Percentiles rank a stretch among this genome's conserved stretches.
These are phyloP conservation scores for Clavaria fumosa DNA, from an alignment of 768 basidiomycete genomes.

Conservation along the genomic window DNA sequence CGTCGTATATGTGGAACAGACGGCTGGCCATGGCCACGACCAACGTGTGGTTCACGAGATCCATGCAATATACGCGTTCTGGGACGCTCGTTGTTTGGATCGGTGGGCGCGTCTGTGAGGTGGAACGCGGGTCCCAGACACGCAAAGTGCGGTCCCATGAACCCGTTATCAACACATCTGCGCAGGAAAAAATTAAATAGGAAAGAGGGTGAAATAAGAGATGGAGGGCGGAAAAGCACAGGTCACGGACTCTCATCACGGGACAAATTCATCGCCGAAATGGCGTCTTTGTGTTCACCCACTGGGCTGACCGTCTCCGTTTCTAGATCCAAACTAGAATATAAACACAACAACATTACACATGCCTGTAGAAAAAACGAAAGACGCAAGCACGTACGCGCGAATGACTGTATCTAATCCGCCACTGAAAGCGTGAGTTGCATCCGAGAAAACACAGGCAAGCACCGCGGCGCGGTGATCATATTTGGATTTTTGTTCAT, in stretches of 20 bases:
- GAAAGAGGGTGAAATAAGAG: not conserved
- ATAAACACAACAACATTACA: not conserved
- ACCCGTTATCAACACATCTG: constrained; percentile 67
- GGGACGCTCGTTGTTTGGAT: constrained; percentile 55
- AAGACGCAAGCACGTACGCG: constrained; percentile 2
- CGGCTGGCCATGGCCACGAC: constrained; percentile 91
- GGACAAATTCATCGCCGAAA: constrained; percentile 64
- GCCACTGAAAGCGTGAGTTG: constrained; percentile 26
- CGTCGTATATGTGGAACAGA: constrained; percentile 78
- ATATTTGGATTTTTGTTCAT: constrained; percentile 64
- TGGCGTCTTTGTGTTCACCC: constrained; percentile 67
- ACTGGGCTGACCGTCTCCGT: constrained; percentile 58
- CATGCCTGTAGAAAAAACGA: not conserved
- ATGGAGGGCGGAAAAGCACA: not conserved
- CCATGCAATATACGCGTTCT: constrained; percentile 76
- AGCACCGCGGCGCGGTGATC: constrained; percentile 83
- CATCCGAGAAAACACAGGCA: constrained; percentile 62
- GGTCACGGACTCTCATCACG: constrained; percentile 40
- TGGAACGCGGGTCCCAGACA: constrained; percentile 70
- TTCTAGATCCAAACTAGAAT: constrained; percentile 55
- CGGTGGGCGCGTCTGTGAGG: constrained; percentile 38
- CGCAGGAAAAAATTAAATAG: not conserved
- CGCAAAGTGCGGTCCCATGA: constrained; percentile 88
- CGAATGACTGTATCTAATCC: constrained; percentile 10
- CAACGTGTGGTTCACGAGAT: constrained; percentile 60